Base-by-base conservation (phyloP, 768 basidiomycete species). In the Tylopilus sp. region DNA sequence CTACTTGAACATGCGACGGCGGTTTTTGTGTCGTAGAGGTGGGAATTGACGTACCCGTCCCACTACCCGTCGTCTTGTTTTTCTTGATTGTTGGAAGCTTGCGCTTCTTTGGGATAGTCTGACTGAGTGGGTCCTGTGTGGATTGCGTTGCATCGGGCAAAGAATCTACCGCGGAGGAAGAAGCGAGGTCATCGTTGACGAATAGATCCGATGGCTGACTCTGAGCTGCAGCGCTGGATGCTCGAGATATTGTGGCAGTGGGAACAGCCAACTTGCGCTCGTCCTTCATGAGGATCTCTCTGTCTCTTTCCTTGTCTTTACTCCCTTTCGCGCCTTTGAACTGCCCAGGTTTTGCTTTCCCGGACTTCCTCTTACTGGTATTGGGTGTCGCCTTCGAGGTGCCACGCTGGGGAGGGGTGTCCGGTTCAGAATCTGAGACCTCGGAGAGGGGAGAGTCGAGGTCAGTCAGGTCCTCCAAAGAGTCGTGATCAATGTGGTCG, bases 31-130 rank as follows among this genome's bases (percentile, higher is more conserved):
- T 28, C 5, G 60, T 56, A 1, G 67, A 50, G 15, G 68, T 47
- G 2, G 70, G 54, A 1, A 63, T 59, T 0, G 65, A 39, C n/a
- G 64, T 57, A 4, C 58, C 51, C 3, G 63, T 58, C 15, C 64
- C 53, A 11, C 61, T 43, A 0, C 41, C 18, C 9, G 65, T 44
- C n/a, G 63, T 57, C 65, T 85, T 84, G 66, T 73, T 80, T 70
- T 86, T 85, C 72, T 79, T 85, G 54, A 86, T 86, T n/a, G 78
- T 69, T 0, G 85, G 83, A 20, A 84, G 72, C 62, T 86, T 88
- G 35, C 73, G 77, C 64, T 83, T 86, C 72, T 80, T 84, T n/a
- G 72, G 71, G 18, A 73, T 47, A 22, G 57, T 8, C 22, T 63
- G 66, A 26, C 55, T 50, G 13, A 62, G 45, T 1, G 42, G 28